A percentile compares a stretch with the other conserved stretches of the same genome.
phyloP scores from a whole-genome alignment of 371 early-diverging fungal genomes.

The Syncephalastrum racemosum region DNA sequence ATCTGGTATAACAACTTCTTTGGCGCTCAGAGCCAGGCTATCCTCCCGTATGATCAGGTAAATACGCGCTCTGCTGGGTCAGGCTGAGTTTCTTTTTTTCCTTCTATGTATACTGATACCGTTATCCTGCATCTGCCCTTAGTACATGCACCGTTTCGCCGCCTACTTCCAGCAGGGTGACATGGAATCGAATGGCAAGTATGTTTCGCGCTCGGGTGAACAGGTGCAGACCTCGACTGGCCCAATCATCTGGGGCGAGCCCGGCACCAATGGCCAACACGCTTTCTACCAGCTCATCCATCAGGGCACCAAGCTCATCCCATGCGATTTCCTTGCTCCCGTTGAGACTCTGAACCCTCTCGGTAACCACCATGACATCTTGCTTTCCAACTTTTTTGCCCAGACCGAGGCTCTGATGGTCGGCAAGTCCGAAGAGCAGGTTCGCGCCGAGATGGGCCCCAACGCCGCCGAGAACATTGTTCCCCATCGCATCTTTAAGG shows the following conservation, averaged over 20 bases:
- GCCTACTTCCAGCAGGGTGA: conserved; percentile 99
- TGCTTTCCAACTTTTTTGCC: conserved; percentile 98
- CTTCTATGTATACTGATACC: too few relatives aligned
- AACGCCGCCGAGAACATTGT: conserved; percentile 68
- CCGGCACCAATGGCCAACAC: conserved; percentile 99
- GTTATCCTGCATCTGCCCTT: too few relatives aligned
- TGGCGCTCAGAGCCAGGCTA: conserved; percentile 93
- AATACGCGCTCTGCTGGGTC: too few relatives aligned
- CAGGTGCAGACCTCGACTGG: conserved; percentile 86
- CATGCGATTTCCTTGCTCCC: conserved; percentile 96
- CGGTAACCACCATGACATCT: conserved; percentile 87
- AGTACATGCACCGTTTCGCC: conserved; percentile 93
- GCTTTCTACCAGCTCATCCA: conserved; percentile 99
- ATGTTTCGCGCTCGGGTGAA: conserved; percentile 78
- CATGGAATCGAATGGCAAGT: conserved; percentile 99
- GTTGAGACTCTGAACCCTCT: conserved; percentile 89
- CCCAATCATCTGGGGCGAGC: conserved; percentile 99
- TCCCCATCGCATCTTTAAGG: conserved; percentile 93
- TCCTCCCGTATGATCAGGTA: conserved; percentile 95
- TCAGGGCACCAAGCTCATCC: conserved; percentile 97
- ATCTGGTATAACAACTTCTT: conserved; percentile 98
- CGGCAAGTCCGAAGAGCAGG: conserved; percentile 84
- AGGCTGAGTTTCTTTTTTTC: too few relatives aligned
- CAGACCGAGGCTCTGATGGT: conserved; percentile 98
- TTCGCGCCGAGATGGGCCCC: conserved; percentile 70